phyloP scores from a whole-genome alignment of 345 rosid genomes.

The Eucalyptus paniculata region DNA sequence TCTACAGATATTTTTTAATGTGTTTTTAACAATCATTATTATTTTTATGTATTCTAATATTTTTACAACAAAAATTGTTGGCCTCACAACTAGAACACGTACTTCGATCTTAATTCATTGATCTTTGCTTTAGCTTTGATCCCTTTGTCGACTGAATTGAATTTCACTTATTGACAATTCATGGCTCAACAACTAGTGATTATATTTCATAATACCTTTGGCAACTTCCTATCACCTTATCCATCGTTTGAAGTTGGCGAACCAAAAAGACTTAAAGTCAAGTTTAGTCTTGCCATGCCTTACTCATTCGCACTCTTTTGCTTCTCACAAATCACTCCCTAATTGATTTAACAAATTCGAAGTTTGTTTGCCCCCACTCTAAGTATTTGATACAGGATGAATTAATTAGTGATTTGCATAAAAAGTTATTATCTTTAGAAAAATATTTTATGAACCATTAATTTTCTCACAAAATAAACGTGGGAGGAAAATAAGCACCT shows the following conservation, averaged over 20 bases:
- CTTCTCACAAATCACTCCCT: not conserved
- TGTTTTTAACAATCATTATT: too few species aligned
- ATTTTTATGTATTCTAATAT: too few species aligned
- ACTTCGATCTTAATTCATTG: not conserved
- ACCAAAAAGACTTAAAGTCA: not conserved
- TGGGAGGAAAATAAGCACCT: not conserved
- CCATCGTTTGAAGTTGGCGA: not conserved
- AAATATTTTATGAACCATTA: not conserved
- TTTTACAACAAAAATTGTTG: not conserved
- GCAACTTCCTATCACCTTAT: not conserved
- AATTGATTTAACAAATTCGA: not conserved
- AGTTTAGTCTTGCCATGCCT: not conserved
- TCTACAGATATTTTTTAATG: too few species aligned
- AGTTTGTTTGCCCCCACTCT: not conserved
- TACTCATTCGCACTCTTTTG: not conserved
- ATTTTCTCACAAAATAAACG: not conserved
- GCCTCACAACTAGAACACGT: not conserved
- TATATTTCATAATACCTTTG: not conserved
- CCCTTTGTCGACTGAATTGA: not conserved
- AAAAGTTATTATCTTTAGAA: not conserved
- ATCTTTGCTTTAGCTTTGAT: not conserved
- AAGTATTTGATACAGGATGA: not conserved
- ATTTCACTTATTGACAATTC: not conserved
- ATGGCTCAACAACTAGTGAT: not conserved
- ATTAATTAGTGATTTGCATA: not conserved